Evolutionary conservation across 1,284 basidiomycete species (phyloP).

Genomic region (Violaceomyces palustris): DNA sequence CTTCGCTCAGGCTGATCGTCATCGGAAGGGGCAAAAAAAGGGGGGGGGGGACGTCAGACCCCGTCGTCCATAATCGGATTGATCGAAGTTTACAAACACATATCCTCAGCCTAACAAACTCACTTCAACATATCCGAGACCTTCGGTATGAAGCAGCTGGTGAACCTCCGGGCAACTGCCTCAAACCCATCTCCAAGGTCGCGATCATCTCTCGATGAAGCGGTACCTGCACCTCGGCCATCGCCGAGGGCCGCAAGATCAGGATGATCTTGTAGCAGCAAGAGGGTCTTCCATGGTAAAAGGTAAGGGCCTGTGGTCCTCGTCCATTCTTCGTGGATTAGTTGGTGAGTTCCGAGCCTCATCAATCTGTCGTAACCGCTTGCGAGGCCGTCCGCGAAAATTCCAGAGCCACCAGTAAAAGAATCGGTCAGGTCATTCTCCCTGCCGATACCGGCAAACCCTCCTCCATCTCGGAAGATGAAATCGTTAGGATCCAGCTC

Average conservation of each 20-base stretch:
- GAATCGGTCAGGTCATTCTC: slow-evolving; percentile 12
- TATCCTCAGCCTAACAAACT: slow-evolving; percentile 1
- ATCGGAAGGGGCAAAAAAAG: too few species aligned
- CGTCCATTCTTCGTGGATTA: slow-evolving; percentile 42
- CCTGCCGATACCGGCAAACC: slow-evolving; percentile 20
- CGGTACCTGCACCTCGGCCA: too few species aligned
- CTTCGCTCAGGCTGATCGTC: slow-evolving; percentile 67
- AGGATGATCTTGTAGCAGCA: slow-evolving; percentile 60
- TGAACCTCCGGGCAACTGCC: neutral
- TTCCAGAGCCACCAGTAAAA: too few species aligned
- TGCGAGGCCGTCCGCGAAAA: slow-evolving; percentile 14
- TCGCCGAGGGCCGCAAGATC: too few species aligned
- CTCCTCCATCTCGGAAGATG: slow-evolving; percentile 31
- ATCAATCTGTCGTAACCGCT: slow-evolving; percentile 14
- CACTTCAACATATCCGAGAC: too few species aligned
- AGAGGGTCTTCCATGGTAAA: slow-evolving; percentile 85
- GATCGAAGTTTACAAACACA: neutral
- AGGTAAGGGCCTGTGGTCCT: slow-evolving; percentile 61
- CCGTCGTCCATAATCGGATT: neutral
- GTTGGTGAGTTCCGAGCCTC: slow-evolving; percentile 9
- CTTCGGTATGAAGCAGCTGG: slow-evolving; percentile 2
- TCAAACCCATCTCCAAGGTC: neutral
- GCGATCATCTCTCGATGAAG: too few species aligned
- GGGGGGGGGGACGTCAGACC: slow-evolving; percentile 8
- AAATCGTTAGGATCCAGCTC: slow-evolving; percentile 43